These are phyloP conservation scores for Phlebiopsis gigantea DNA, from an alignment of 768 basidiomycete genomes.

Conservation along the genomic window DNA sequence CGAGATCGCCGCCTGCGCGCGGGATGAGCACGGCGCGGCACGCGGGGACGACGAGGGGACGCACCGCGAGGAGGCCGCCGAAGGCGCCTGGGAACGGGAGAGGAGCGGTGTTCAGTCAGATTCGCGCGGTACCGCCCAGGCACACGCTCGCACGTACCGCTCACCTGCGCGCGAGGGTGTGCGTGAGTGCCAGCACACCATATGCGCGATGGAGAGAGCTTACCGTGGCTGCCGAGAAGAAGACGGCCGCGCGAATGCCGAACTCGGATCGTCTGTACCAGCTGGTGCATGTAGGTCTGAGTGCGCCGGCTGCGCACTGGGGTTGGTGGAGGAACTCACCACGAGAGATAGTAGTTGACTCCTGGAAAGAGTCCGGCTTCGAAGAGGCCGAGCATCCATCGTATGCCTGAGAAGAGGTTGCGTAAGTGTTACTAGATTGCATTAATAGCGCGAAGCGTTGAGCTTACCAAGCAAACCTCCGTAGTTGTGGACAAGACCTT, in stretches of 20 bases:
- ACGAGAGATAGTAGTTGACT: constrained; percentile 69
- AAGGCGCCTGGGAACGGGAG: constrained; percentile 61
- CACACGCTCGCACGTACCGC: constrained; percentile 7
- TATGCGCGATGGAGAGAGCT: neutral
- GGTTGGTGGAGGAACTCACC: too few relatives aligned
- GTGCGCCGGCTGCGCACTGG: too few relatives aligned
- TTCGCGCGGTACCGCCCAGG: neutral
- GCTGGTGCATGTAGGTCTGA: constrained; percentile 23
- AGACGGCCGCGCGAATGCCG: constrained; percentile 44
- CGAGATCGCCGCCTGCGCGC: constrained; percentile 50
- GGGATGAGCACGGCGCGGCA: neutral
- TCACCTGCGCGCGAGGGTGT: constrained; percentile 3
- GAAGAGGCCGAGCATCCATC: constrained; percentile 68
- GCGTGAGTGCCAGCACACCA: neutral
- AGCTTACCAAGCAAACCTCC: constrained; percentile 59
- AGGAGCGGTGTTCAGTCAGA: neutral
- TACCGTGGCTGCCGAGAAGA: constrained; percentile 63
- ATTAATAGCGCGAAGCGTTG: neutral
- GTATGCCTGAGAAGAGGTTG: constrained; percentile 40
- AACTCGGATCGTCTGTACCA: constrained; percentile 77
- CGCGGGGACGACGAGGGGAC: constrained; percentile 8
- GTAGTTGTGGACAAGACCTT: constrained; percentile 67
- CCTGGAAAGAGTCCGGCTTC: constrained; percentile 55
- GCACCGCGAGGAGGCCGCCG: constrained; percentile 66
- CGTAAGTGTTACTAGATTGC: neutral